A percentile compares a stretch with the other conserved stretches of the same genome.
Evolutionary conservation across 305 asterid genomes (phyloP).

Genomic region (Rubia occidens): DNA sequence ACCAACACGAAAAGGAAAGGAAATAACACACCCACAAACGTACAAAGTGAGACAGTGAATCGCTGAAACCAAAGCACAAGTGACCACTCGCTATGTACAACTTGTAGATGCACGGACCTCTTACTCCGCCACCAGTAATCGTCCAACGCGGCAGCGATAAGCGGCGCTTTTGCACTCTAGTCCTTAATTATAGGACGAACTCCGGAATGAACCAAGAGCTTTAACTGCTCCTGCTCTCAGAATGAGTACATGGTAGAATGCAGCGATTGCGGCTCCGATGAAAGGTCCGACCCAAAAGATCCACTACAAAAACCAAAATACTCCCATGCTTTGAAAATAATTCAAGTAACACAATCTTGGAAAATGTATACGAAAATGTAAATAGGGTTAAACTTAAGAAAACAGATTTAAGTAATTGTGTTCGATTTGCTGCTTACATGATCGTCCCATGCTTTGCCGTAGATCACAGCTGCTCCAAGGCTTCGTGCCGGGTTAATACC

Average conservation of each 20-base stretch:
- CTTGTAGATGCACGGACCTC: not conserved
- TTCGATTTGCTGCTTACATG: constrained; percentile 47
- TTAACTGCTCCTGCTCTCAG: constrained; percentile 65
- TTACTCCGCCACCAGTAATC: not conserved
- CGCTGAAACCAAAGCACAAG: no score
- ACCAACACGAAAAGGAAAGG: no score
- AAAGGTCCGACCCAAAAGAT: constrained; percentile 85
- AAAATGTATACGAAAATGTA: no score
- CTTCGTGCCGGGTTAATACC: no score
- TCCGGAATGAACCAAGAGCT: constrained; percentile 67
- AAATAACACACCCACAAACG: no score
- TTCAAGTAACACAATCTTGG: no score
- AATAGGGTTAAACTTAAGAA: no score
- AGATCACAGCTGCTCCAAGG: constrained; percentile 69
- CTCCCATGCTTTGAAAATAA: no score
- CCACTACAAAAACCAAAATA: constrained; percentile 47
- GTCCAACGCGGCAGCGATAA: not conserved
- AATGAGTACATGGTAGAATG: constrained; percentile 56
- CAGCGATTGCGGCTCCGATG: constrained; percentile 77
- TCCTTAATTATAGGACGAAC: constrained; percentile 30
- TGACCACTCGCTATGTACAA: constrained; percentile 5
- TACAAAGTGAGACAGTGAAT: no score
- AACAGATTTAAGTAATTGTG: no score
- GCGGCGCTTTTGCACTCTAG: not conserved
- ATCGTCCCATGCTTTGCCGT: constrained; percentile 62